Conservation (phyloP, 2,329 filamentous ascomycete genomes). For the Aspergillus unguis region DNA sequence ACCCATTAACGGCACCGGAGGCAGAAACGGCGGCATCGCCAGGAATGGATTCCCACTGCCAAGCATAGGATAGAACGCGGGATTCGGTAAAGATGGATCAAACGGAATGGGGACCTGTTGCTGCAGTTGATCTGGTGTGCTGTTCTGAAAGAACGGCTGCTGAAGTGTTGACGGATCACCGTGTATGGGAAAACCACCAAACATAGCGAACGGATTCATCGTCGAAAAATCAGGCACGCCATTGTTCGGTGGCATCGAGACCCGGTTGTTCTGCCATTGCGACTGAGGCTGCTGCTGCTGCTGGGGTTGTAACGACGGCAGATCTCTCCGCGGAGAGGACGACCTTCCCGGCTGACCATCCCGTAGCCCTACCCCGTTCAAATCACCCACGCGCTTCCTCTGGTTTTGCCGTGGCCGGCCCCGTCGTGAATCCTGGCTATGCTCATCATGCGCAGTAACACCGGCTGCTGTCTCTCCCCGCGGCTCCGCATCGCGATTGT, state of each 20-base stretch:
- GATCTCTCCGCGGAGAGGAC: background rate
- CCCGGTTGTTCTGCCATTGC: background rate
- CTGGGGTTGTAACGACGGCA: background rate
- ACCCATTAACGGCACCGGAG: constrained; percentile 14
- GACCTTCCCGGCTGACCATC: background rate
- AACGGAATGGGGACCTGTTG: constrained; percentile 4
- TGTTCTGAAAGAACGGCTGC: constrained; percentile 9
- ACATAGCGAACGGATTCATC: constrained; percentile 10
- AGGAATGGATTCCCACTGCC: constrained; percentile 10
- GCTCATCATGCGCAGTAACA: background rate
- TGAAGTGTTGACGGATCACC: constrained; percentile 2
- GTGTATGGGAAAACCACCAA: constrained; percentile 3
- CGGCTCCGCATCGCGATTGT: background rate
- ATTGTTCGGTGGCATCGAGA: background rate
- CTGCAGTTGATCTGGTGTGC: constrained; percentile 6
- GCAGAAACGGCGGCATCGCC: constrained; percentile 12
- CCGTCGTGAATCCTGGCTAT: background rate
- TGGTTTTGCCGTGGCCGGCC: background rate
- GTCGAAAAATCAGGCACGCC: background rate
- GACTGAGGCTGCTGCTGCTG: background rate
- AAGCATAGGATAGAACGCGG: constrained; percentile 10
- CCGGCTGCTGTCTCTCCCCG: background rate
- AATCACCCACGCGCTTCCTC: background rate
- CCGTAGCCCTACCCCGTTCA: background rate
- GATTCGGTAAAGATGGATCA: constrained; percentile 8